Evolutionary conservation across 2,329 filamentous ascomycete species (phyloP).

Genomic region (Ceratocystiopsis sp.): DNA sequence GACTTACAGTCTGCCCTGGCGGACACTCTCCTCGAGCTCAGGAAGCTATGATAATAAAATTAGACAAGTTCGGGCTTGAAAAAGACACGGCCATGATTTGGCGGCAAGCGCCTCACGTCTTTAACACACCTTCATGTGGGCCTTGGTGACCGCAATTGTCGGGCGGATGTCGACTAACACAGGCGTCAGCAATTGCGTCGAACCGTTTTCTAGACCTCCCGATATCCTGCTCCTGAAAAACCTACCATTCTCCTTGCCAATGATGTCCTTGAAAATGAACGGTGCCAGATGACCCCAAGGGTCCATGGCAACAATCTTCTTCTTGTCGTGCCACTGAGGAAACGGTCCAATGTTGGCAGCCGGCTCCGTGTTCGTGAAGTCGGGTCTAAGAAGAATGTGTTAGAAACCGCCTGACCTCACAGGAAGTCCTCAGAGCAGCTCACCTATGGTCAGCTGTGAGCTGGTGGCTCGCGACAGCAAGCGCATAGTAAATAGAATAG

Average conservation of each 20-base stretch:
- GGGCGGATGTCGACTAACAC: slow-evolving; percentile 60
- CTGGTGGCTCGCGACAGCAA: slow-evolving; percentile 83
- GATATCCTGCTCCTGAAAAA: background rate
- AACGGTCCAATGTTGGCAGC: slow-evolving; percentile 81
- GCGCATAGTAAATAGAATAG: slow-evolving; percentile 88
- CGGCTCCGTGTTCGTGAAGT: slow-evolving; percentile 65
- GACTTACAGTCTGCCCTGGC: slow-evolving; percentile 49
- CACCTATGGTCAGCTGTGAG: slow-evolving; percentile 58
- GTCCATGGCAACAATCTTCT: slow-evolving; percentile 97
- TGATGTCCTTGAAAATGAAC: slow-evolving; percentile 65
- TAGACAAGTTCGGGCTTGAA: background rate
- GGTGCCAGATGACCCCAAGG: slow-evolving; percentile 77
- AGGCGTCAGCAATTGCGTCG: background rate
- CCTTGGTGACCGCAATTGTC: slow-evolving; percentile 80
- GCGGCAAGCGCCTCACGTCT: too few relatives aligned
- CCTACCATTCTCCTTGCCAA: slow-evolving; percentile 53
- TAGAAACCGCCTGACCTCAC: too few relatives aligned
- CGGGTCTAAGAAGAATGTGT: slow-evolving; percentile 23
- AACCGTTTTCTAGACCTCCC: background rate
- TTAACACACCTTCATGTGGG: slow-evolving; percentile 59
- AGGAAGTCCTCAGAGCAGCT: background rate
- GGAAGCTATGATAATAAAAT: slow-evolving; percentile 37
- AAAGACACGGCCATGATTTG: background rate
- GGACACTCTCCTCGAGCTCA: slow-evolving; percentile 80
- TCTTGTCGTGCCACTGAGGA: slow-evolving; percentile 71